A percentile compares a stretch with the other conserved stretches of the same genome.
Evolutionary conservation across 345 rosid genomes (phyloP).

Genomic region (Gossypium sturtianum): DNA sequence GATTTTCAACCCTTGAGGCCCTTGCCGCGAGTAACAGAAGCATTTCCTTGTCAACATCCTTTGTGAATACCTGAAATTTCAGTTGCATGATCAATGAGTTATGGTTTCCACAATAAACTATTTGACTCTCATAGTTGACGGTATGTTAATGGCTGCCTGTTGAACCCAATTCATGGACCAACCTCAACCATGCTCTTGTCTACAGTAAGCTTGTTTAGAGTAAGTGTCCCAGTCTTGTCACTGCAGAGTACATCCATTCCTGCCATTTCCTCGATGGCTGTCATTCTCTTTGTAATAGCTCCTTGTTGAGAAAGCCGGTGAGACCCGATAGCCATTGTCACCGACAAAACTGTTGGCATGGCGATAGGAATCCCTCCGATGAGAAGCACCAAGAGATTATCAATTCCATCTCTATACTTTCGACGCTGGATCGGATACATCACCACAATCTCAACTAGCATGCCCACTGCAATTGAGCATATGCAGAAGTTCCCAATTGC

Average conservation of each 20-base stretch:
- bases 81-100: not conserved
- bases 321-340: slow-evolving; percentile 2
- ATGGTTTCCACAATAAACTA: not conserved
- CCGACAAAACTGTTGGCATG: not conserved
- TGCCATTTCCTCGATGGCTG: slow-evolving; percentile 27
- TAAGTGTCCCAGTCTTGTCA: slow-evolving; percentile 7
- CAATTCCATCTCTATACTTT: not conserved
- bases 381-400: not conserved
- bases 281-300: slow-evolving; percentile 5
- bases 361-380: slow-evolving; percentile 3
- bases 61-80: not conserved
- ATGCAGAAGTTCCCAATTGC: slow-evolving; percentile 5
- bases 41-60: slow-evolving; percentile 2
- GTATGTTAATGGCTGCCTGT: not conserved
- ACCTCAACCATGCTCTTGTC: slow-evolving; percentile 7
- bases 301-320: slow-evolving; percentile 4
- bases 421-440: not conserved
- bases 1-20: slow-evolving; percentile 13
- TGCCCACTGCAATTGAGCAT: not conserved
- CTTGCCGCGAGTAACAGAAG: slow-evolving; percentile 3
- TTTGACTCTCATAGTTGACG: not conserved
- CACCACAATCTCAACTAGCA: not conserved
- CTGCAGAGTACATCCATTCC: slow-evolving; percentile 39
- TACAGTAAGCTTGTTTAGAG: slow-evolving; percentile 1
- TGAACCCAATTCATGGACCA: not conserved